These are phyloP conservation scores for Talaromyces islandicus DNA, from an alignment of 2,329 filamentous ascomycete species.

Conservation along the genomic window DNA sequence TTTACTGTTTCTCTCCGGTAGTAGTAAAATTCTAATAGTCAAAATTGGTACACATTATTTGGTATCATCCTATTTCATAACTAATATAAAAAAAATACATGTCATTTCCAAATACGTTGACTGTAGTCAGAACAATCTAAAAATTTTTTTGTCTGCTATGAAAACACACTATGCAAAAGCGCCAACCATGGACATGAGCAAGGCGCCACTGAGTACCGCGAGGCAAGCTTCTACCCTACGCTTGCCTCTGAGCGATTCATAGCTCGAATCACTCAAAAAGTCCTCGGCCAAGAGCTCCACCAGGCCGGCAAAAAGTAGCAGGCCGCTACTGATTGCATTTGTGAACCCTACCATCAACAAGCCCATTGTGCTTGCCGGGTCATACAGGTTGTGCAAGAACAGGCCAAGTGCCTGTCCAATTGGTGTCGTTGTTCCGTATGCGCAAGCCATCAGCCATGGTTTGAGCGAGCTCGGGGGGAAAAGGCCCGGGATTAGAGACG, in stretches of 20 bases:
- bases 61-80: not conserved
- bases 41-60: not conserved
- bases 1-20: not conserved
- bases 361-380: slow-evolving; percentile 68
- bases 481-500: slow-evolving; percentile 58
- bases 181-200: slow-evolving; percentile 62
- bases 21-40: too few relatives aligned
- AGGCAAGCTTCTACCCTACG: slow-evolving; percentile 56
- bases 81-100: not conserved
- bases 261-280: slow-evolving; percentile 64
- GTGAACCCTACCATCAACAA: slow-evolving; percentile 79
- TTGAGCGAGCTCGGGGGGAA: slow-evolving; percentile 68
- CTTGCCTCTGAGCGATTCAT: slow-evolving; percentile 52
- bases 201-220: slow-evolving; percentile 54
- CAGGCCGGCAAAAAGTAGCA: slow-evolving; percentile 74
- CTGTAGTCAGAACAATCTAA: too few relatives aligned
- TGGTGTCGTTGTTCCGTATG: slow-evolving; percentile 67
- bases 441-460: slow-evolving; percentile 65
- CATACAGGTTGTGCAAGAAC: slow-evolving; percentile 70
- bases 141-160: not conserved
- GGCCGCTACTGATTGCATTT: slow-evolving; percentile 76
- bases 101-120: not conserved
- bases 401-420: slow-evolving; percentile 79
- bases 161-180: slow-evolving; percentile 54
- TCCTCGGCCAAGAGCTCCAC: slow-evolving; percentile 83